Evolutionary conservation across 805 yeast genomes (phyloP), one percentile per base, ranked within the genome.

Genomic region (Starmerella vaccinii): DNA sequence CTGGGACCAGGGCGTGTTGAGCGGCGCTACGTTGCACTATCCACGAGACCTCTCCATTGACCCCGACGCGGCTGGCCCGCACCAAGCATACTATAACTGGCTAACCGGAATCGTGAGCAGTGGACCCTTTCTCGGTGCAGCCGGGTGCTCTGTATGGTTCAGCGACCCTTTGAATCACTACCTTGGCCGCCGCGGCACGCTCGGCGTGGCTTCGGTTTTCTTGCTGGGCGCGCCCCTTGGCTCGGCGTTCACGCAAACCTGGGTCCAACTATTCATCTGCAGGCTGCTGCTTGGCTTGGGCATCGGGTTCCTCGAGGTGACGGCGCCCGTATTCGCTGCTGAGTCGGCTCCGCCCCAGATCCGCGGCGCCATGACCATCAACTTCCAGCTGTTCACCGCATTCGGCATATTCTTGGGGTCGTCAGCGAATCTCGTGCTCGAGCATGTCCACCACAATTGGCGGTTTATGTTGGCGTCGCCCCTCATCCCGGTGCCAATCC

Each of bases 341-440:
- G 85, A 80, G 61, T 74, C 78, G 59, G 61, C 78, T 9, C 84
- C 84, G 1, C 75, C 76, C 13, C 66, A 66, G 12, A 72, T 76
- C 37, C 70, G 86, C 61, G 87, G 87, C 45, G 76, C 84, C 1
- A 68, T 81, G 52, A 78, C 79, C 45, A 79, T 80, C 81, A 69
- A 77, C 66, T 81, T 84, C 83, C 86, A 81, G 67, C 77, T 78
- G 59, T 80, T 80, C 71, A 80, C 84, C n/a, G 85, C 86, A 1
- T 76, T 80, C 47, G 87, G 87, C 52, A 79, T 81, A 55, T 76
- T 78, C 76, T 69, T 81, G 57, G 86, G 86, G 19, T 77, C 78
- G 53, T 45, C 47, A 5, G 37, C 48, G 16, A 54, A 46, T 30
- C 49, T 54, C 8, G 32, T 30, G 5, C 45, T 53, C 35, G 53